These are phyloP conservation scores for Epichloe elymi DNA, from an alignment of 2,329 filamentous ascomycete genomes.

Conservation along the genomic window DNA sequence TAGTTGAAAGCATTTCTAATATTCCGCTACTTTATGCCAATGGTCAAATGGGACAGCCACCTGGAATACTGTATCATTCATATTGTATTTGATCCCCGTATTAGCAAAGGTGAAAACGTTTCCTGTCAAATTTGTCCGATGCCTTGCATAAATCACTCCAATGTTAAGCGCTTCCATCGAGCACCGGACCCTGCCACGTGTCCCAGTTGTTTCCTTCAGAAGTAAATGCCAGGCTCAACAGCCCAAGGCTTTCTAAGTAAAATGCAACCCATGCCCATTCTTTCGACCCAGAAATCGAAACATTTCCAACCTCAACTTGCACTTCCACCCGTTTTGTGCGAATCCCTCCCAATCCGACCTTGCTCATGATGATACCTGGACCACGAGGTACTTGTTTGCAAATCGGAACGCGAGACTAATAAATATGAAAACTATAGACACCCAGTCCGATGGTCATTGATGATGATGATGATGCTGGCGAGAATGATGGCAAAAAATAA, in stretches of 20 bases:
- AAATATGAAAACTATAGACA: too few species aligned
- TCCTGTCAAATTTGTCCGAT: too few species aligned
- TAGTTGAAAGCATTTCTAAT: conserved; percentile 9
- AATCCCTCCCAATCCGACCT: not conserved
- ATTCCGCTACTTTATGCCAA: not conserved
- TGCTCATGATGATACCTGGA: not conserved
- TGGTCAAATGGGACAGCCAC: not conserved
- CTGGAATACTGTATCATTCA: not conserved
- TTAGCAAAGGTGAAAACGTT: too few species aligned
- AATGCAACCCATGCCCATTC: not conserved
- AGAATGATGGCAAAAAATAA: not conserved
- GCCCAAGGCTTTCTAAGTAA: not conserved
- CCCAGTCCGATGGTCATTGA: not conserved
- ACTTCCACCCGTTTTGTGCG: not conserved
- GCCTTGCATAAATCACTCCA: too few species aligned
- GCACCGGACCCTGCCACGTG: not conserved
- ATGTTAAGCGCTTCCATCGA: too few species aligned
- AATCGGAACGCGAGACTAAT: too few species aligned
- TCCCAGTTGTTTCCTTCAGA: not conserved
- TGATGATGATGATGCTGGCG: not conserved
- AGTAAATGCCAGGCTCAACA: not conserved
- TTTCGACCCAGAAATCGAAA: too few species aligned
- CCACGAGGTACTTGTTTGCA: too few species aligned
- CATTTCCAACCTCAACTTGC: too few species aligned
- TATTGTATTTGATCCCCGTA: too few species aligned